Evolutionary conservation across 768 basidiomycete species (phyloP), one percentile per base, ranked within the genome.

Genomic region (Sistotremastrum suecicum): DNA sequence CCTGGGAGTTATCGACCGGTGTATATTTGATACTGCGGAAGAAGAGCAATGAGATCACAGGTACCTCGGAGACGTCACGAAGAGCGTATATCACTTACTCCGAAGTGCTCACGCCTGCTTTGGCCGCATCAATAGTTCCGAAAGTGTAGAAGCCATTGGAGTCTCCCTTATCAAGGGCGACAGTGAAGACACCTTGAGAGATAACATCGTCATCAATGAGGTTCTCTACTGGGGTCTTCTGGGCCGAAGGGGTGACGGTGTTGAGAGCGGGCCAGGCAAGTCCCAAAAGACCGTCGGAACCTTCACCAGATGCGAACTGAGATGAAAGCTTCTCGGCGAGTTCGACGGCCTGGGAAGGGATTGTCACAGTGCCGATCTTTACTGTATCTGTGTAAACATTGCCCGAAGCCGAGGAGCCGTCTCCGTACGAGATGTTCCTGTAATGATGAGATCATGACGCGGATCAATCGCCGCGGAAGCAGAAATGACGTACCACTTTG

Each of bases 111-210:
- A 35, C 48, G 10, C 50, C 39, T 32, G 47, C 47, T n/a, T 37
- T 55, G n/a, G 60, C 55, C 3, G 54, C 47, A 49, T 64, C 64
- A 38, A 67, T 65, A 52, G 51, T 47, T 51, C 65, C 64, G 47
- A 67, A 65, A 32, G 65, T 63, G 55, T 66, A 67, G 56, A 66
- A 67, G 5, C 64, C 63, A 3, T 58, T 53, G 43, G 59, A 58
- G 45, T 61, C 58, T 3, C 59, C 64, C 37, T 60, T 58, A 39
- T 63, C 61, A 20, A 67, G 59, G 46, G 63, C 64, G 36, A 60
- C 63, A 5, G 62, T 63, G 55, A 63, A 65, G 29, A 65, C 20
- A 46, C 34, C 8, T 10, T 34, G 40, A 10, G 51, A 30, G 47
- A 63, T 60, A 34, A 66, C 46, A 10, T 52, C 53, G 52, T 65